phyloP scores from a whole-genome alignment of 176 grass and related monocot species.

The Zizania latifolia region DNA sequence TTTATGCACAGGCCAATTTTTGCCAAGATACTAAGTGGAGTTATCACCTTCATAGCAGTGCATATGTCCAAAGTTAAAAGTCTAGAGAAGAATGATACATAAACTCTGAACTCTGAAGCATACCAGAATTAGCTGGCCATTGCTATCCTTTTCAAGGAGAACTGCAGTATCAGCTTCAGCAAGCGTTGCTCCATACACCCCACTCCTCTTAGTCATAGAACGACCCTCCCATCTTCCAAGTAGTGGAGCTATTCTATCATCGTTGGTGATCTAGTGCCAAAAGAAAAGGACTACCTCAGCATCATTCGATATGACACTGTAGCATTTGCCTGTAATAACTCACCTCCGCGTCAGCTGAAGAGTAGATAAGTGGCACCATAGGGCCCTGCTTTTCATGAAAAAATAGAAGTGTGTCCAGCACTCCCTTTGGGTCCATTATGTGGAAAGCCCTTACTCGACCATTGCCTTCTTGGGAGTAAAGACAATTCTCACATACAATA shows the following conservation, averaged over 20 bases:
- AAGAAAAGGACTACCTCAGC: not conserved
- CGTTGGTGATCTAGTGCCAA: slow-evolving; percentile 20
- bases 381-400: slow-evolving; percentile 70
- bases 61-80: not conserved
- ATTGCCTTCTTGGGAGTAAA: slow-evolving; percentile 79
- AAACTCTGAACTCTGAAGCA: slow-evolving; percentile 15
- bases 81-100: not conserved
- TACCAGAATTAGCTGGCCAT: slow-evolving; percentile 67
- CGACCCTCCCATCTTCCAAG: slow-evolving; percentile 79
- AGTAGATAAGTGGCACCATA: slow-evolving; percentile 20
- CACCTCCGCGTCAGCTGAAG: slow-evolving; percentile 32
- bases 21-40: not conserved
- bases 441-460: slow-evolving; percentile 86
- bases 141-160: slow-evolving; percentile 53
- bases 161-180: slow-evolving; percentile 56
- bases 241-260: slow-evolving; percentile 52
- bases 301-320: not conserved
- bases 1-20: not conserved
- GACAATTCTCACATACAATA: slow-evolving; percentile 89
- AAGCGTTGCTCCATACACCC: slow-evolving; percentile 81
- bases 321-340: not conserved
- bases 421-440: slow-evolving; percentile 81
- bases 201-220: slow-evolving; percentile 84
- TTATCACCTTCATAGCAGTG: not conserved
- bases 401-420: slow-evolving; percentile 77